Evolutionary conservation across 352 stramenopile genomes (phyloP).

Genomic region (Elongisporangium senticosum): DNA sequence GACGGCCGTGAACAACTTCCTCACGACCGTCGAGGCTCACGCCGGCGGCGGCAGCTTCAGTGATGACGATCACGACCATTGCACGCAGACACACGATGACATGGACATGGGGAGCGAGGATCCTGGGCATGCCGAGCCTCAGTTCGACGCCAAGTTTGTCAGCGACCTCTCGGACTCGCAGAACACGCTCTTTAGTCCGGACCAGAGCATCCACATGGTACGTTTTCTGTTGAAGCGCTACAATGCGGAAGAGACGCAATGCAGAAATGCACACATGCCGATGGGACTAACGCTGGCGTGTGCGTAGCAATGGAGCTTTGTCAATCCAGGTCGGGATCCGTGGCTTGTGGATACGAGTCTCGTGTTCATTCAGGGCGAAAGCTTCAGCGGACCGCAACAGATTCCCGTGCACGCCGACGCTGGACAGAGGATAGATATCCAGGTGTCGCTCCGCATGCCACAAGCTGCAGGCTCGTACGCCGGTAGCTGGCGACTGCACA

Average conservation of each 20-base stretch:
- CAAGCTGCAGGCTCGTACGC: constrained; percentile 50
- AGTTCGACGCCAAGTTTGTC: constrained; percentile 51
- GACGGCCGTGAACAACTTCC: constrained; percentile 77
- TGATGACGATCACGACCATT: constrained; percentile 5
- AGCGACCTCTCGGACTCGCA: constrained; percentile 62
- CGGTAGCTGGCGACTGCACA: constrained; percentile 70
- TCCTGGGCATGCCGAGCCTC: constrained; percentile 3
- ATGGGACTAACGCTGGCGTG: constrained; percentile 3
- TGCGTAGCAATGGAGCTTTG: constrained; percentile 68
- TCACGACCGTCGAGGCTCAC: constrained; percentile 54
- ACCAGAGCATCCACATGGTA: constrained; percentile 56
- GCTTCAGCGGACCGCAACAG: constrained; percentile 50
- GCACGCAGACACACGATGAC: constrained; percentile 21
- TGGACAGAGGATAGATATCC: constrained; percentile 60
- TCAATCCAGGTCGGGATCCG: constrained; percentile 45
- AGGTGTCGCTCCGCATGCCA: constrained; percentile 51
- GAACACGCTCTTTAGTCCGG: constrained; percentile 44
- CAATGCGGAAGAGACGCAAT: background rate
- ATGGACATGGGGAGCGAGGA: constrained; percentile 53
- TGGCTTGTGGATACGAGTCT: constrained; percentile 61
- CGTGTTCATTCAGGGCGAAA: constrained; percentile 62
- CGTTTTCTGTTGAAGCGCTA: constrained; percentile 2
- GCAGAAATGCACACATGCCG: background rate
- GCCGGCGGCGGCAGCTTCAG: constrained; percentile 4
- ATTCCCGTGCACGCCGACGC: constrained; percentile 36